A percentile compares a stretch with the other conserved stretches of the same genome.
phyloP scores from a whole-genome alignment of 2,329 filamentous ascomycete genomes.

The Fusarium sp. region DNA sequence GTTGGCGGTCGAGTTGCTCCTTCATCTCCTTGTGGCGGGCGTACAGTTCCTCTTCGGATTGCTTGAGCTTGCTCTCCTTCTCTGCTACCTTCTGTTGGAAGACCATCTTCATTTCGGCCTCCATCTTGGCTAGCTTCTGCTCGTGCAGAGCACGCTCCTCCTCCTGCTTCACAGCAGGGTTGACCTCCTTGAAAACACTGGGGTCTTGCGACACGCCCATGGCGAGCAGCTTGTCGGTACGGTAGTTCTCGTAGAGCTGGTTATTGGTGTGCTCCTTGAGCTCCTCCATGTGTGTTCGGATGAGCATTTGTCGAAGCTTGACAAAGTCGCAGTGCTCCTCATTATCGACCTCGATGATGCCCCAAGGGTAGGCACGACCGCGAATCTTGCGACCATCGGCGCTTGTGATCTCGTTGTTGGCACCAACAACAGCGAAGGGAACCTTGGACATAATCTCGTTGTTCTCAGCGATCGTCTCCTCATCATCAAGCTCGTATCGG shows the following conservation, averaged over 20 bases:
- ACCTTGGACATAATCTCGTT: conserved; percentile 99
- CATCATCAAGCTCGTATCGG: conserved; percentile 97
- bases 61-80: conserved; percentile 99
- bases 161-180: conserved; percentile 99
- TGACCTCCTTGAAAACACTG: conserved; percentile 99
- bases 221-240: conserved; percentile 97
- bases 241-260: conserved; percentile 98
- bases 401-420: conserved; percentile 92
- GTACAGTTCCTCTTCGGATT: conserved; percentile 99
- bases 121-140: conserved; percentile 99
- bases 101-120: conserved; percentile 99
- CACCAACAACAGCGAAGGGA: conserved; percentile 96
- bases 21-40: conserved; percentile 99
- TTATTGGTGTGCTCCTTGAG: conserved; percentile 99
- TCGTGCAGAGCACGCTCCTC: conserved; percentile 98
- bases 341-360: conserved; percentile 98
- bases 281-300: conserved; percentile 99
- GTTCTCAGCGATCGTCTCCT: conserved; percentile 99
- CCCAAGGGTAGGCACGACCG: conserved; percentile 97
- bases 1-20: conserved; percentile 96
- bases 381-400: conserved; percentile 95
- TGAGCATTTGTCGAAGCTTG: conserved; percentile 99
- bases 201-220: conserved; percentile 99
- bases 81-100: conserved; percentile 99
- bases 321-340: conserved; percentile 99